Conservation (phyloP, 2,329 filamentous ascomycete species). For the Pseudogymnoascus sp. region DNA sequence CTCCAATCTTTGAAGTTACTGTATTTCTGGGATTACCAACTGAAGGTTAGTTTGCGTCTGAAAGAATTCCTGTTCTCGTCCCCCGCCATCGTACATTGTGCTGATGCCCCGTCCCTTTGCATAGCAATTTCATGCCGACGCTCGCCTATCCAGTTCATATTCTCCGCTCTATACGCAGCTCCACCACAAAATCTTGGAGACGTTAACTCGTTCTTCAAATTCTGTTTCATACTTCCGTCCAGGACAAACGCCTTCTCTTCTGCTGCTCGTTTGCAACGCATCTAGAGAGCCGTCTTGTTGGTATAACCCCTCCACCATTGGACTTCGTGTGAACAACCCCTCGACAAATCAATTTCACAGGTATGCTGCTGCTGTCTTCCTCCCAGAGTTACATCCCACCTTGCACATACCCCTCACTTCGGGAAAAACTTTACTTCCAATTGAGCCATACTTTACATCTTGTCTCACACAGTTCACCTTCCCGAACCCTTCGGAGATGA, state of each 20-base stretch:
- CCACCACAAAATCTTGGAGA: constrained; percentile 27
- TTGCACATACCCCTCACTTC: constrained; percentile 4
- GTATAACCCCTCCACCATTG: neutral
- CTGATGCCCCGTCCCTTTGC: constrained; percentile 18
- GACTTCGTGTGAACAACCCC: constrained; percentile 1
- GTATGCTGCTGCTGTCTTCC: constrained; percentile 1
- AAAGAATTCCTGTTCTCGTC: neutral
- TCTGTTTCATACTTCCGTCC: constrained; percentile 8
- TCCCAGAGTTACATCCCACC: constrained; percentile 2
- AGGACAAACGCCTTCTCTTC: constrained; percentile 5
- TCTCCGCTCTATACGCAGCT: constrained; percentile 21
- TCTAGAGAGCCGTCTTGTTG: constrained; percentile 1
- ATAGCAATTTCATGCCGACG: constrained; percentile 29
- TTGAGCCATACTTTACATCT: neutral
- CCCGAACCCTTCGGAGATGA: constrained; percentile 6
- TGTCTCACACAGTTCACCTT: neutral
- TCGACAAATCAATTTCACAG: neutral
- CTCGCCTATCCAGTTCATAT: constrained; percentile 25
- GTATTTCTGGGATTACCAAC: neutral
- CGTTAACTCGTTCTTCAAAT: constrained; percentile 33
- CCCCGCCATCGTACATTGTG: constrained; percentile 6
- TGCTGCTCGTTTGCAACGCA: constrained; percentile 7
- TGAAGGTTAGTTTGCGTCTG: neutral
- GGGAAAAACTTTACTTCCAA: neutral
- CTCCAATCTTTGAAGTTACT: constrained; percentile 1